phyloP scores from a whole-genome alignment of 1,284 basidiomycete genomes.

The Cryptococcus maquisensis region DNA sequence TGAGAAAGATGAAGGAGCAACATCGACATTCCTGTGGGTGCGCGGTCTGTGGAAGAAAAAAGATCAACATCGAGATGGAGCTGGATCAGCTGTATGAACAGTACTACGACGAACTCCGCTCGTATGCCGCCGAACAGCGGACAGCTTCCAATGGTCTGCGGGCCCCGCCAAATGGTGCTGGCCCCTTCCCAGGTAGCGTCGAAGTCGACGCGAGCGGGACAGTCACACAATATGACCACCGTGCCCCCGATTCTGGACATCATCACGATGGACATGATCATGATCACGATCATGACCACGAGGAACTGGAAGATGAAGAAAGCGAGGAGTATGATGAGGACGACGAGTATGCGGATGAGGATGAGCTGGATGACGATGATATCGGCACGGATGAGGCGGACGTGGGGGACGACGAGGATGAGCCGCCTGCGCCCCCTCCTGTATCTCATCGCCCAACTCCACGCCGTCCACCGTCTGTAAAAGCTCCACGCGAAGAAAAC shows the following conservation, averaged over 20 bases:
- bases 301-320: conserved; percentile 40
- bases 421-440: conserved; percentile 45
- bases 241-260: conserved; percentile 46
- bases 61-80: conserved; percentile 98
- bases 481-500: conserved; percentile 34
- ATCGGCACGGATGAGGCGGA: conserved; percentile 65
- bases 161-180: conserved; percentile 88
- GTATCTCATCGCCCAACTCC: conserved; percentile 38
- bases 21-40: conserved; percentile 93
- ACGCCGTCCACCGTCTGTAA: conserved; percentile 42
- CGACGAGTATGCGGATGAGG: conserved; percentile 44
- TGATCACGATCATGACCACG: conserved; percentile 40
- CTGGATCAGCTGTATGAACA: conserved; percentile 98
- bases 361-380: conserved; percentile 54
- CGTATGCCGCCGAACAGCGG: conserved; percentile 95
- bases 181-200: conserved; percentile 95
- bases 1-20: conserved; percentile 98
- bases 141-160: conserved; percentile 80
- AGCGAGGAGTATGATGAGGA: conserved; percentile 42
- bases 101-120: conserved; percentile 99
- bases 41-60: conserved; percentile 94
- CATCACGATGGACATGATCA: conserved; percentile 31
- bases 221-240: conserved; percentile 63
- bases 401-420: conserved; percentile 62
- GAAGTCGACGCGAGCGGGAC: conserved; percentile 88